phyloP scores from a whole-genome alignment of 148 eudicot species.

The Selenicereus undatus region DNA sequence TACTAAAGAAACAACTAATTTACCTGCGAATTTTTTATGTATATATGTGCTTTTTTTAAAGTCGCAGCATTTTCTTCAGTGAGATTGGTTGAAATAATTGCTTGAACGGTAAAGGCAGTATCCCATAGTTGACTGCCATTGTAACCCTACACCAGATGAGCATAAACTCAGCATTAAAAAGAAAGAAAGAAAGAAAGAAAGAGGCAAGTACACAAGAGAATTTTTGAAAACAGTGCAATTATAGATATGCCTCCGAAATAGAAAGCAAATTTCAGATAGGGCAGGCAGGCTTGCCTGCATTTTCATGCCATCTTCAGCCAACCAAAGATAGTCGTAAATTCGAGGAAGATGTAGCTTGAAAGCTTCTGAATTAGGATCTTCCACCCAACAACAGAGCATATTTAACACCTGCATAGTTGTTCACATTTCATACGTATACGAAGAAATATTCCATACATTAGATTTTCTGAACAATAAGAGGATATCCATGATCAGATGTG shows the following conservation, averaged over 20 bases:
- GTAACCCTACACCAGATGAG: conserved; percentile 63
- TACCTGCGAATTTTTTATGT: conserved; percentile 79
- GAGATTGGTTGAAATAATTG: conserved; percentile 72
- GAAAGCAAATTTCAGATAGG: conserved; percentile 8
- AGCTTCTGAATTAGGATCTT: conserved; percentile 97
- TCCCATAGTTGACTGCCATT: conserved; percentile 99
- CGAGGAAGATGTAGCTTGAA: conserved; percentile 96
- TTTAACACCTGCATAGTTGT: conserved; percentile 49
- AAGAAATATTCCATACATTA: background rate
- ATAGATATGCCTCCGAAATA: background rate
- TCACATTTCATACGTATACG: background rate
- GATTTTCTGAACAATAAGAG: background rate
- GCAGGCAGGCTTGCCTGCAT: conserved; percentile 66
- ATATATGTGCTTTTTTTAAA: conserved; percentile 68
- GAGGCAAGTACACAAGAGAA: background rate
- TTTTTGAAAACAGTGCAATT: background rate
- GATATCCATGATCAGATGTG: background rate
- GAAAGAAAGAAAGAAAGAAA: background rate
- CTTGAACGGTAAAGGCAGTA: conserved; percentile 84
- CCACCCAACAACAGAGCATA: conserved; percentile 99
- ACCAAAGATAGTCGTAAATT: conserved; percentile 80
- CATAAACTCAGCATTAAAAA: background rate
- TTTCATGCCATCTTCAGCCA: conserved; percentile 99
- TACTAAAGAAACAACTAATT: background rate
- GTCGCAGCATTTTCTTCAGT: conserved; percentile 63